Percentiles rank a stretch among this genome's conserved stretches.
Evolutionary conservation across 129 eudicot genomes (phyloP).

Genomic region (Artemisia annua): DNA sequence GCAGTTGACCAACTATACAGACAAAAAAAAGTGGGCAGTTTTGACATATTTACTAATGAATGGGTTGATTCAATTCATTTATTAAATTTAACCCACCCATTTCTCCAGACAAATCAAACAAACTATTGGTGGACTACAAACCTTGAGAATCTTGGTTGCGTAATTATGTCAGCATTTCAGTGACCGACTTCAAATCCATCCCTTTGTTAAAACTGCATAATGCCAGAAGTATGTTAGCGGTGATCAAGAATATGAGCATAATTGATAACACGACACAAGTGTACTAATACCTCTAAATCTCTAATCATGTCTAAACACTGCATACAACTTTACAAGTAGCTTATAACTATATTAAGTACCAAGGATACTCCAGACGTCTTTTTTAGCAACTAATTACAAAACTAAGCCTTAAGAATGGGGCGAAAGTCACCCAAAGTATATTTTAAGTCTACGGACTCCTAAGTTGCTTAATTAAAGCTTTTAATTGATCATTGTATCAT

Average conservation of each 20-base stretch:
- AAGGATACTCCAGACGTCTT: neutral
- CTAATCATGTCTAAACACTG: neutral
- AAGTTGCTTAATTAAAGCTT: neutral
- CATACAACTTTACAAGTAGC: neutral
- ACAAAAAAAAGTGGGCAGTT: too few species aligned
- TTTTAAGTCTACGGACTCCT: neutral
- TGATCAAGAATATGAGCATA: neutral
- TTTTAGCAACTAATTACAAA: neutral
- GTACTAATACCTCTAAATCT: neutral
- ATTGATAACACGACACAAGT: neutral
- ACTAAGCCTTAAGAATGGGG: neutral
- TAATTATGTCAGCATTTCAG: neutral
- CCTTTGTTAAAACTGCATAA: constrained; percentile 57
- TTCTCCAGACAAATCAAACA: too few species aligned
- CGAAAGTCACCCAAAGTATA: neutral
- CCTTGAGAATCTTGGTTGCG: too few species aligned
- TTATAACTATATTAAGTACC: neutral
- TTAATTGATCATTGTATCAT: neutral
- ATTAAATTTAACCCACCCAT: too few species aligned
- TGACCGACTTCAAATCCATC: constrained; percentile 47
- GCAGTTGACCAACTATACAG: too few species aligned
- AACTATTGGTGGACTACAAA: too few species aligned
- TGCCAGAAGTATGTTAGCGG: neutral
- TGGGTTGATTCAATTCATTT: too few species aligned
- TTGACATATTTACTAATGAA: too few species aligned